Conservation (phyloP, 495 filamentous ascomycete species). For the Tricharina praecox region DNA sequence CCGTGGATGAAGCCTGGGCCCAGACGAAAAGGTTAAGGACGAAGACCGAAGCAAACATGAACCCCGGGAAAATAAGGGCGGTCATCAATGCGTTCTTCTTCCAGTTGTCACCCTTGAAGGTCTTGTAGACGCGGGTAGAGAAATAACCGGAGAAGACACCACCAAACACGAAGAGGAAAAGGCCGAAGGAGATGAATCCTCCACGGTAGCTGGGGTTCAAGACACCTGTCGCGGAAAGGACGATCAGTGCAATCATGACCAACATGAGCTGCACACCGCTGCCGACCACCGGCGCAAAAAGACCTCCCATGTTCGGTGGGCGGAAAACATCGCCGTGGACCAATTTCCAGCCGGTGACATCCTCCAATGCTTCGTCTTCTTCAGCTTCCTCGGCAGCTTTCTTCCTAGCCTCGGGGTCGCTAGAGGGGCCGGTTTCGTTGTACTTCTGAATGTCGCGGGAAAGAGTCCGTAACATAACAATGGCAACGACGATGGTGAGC, state of each 20-base stretch:
- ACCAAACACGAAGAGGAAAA: constrained; percentile 76
- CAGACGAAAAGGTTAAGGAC: constrained; percentile 86
- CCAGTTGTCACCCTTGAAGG: constrained; percentile 68
- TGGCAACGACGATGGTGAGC: constrained; percentile 65
- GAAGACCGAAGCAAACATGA: constrained; percentile 64
- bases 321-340: constrained; percentile 94
- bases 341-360: constrained; percentile 83
- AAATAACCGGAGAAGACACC: constrained; percentile 90
- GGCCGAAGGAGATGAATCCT: constrained; percentile 74
- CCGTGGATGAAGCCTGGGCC: constrained; percentile 81
- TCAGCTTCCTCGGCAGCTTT: constrained; percentile 48
- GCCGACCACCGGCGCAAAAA: constrained; percentile 72
- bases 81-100: constrained; percentile 70
- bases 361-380: constrained; percentile 67
- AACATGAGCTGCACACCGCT: constrained; percentile 83
- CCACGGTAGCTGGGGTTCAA: constrained; percentile 85
- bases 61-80: constrained; percentile 66
- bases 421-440: constrained; percentile 35
- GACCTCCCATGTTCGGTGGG: constrained; percentile 50
- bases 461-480: constrained; percentile 71
- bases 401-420: constrained; percentile 54
- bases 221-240: constrained; percentile 66
- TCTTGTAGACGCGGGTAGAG: constrained; percentile 68
- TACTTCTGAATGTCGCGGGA: constrained; percentile 63
- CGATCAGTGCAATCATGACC: constrained; percentile 60